Conservation (phyloP, 2,329 filamentous ascomycete genomes). For the Alternaria consortialis region DNA sequence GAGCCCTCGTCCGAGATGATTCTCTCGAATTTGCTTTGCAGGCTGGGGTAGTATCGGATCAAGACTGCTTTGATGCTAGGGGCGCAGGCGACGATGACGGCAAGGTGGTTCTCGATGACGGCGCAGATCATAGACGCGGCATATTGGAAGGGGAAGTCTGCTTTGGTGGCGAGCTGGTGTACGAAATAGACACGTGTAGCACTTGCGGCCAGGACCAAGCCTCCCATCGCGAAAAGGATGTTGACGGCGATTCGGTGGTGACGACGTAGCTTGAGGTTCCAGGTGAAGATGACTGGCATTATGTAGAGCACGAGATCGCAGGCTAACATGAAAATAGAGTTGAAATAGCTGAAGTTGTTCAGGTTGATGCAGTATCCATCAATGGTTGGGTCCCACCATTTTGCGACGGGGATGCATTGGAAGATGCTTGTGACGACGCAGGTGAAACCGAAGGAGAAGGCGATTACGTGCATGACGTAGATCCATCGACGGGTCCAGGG, state of each 20-base stretch:
- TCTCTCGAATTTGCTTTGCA: constrained; percentile 32
- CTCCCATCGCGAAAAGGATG: constrained; percentile 44
- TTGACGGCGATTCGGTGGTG: constrained; percentile 48
- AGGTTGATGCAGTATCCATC: constrained; percentile 48
- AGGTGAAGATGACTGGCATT: constrained; percentile 52
- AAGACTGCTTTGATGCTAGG: constrained; percentile 45
- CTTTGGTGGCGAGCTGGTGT: constrained; percentile 30
- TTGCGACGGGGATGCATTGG: constrained; percentile 49
- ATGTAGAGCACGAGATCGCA: constrained; percentile 51
- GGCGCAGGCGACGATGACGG: constrained; percentile 48
- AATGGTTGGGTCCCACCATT: constrained; percentile 39
- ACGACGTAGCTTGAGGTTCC: constrained; percentile 44
- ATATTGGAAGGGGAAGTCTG: constrained; percentile 40
- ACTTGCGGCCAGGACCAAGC: constrained; percentile 43
- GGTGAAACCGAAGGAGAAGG: constrained; percentile 46
- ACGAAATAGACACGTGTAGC: constrained; percentile 38
- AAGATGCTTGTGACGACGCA: constrained; percentile 48
- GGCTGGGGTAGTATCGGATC: constrained; percentile 34
- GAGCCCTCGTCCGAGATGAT: constrained; percentile 14
- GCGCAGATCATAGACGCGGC: constrained; percentile 45
- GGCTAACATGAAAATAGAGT: constrained; percentile 50
- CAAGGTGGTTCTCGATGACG: constrained; percentile 50
- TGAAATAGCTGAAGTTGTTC: constrained; percentile 49
- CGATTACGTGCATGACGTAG: constrained; percentile 46
- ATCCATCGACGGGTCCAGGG: constrained; percentile 36